Base-by-base conservation (phyloP, 2,329 filamentous ascomycete species). In the Botrytis cinerea region DNA sequence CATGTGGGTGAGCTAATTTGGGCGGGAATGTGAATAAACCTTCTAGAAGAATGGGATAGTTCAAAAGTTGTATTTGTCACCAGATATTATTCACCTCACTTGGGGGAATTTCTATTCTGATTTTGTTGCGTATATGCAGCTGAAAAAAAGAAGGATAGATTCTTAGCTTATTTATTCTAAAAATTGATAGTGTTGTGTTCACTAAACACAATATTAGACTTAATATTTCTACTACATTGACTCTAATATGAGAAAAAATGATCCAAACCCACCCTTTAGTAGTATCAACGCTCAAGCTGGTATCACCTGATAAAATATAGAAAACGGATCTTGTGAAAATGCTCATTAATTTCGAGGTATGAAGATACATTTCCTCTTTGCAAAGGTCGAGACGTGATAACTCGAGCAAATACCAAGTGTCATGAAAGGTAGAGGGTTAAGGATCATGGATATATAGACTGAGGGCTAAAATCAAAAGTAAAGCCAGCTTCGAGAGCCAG, bases 321-420 rank as follows among this genome's bases (percentile, higher is more conserved):
- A 4, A 12, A 48, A 5, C 4, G 3, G 3, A 10, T 2, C 46
- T 48, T 48, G 7, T 48, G 45, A 25, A 25, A 12, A 48, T 5
- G 0, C 46, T 25, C 4, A 25, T 4, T 2, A 48, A 25, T 25
- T 8, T 25, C 22, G 25, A 48, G 9, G 9, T 25, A 48, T 25
- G 25, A 25, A 25, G 22, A 51, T 51, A 4, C 22, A 51, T 0
- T 14, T n/a, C 22, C 25, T n/a, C 46, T 5, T 14, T 51, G 12
- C 46, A 22, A n/a, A 51, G 25, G 4, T 2, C 10, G 0, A 25
- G 22, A 51, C 22, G 4, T 51, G 22, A 51, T 1, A 25, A 5
- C 4, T 10, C 1, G 9, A 0, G 0, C 4, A 51, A 25, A 1
- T n/a, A 5, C 22, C 18, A 4, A 51, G 9, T 51, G 0, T 14